These are phyloP conservation scores for Chlorella sp. DNA, from an alignment of 139 green algal species.

Conservation along the genomic window DNA sequence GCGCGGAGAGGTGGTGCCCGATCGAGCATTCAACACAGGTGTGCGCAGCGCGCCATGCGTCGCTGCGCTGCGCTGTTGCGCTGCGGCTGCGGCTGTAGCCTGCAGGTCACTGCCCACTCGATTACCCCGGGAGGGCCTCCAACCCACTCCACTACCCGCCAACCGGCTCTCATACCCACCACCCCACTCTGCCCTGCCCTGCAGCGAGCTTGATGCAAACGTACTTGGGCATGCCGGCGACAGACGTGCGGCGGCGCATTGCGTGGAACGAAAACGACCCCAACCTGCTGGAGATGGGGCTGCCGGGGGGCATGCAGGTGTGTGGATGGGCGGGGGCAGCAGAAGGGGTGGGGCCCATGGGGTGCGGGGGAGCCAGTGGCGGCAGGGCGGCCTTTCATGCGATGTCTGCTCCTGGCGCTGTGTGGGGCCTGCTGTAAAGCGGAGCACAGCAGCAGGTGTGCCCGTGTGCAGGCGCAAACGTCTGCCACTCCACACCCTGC, in stretches of 20 bases:
- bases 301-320: conserved; percentile 53
- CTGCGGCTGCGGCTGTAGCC: too few species aligned
- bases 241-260: conserved; percentile 56
- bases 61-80: too few species aligned
- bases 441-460: too few species aligned
- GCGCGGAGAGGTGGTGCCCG: conserved; percentile 69
- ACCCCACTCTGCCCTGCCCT: not conserved
- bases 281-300: conserved; percentile 67
- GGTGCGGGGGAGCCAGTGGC: not conserved
- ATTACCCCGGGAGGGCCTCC: too few species aligned
- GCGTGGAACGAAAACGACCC: conserved; percentile 77
- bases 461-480: too few species aligned
- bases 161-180: too few species aligned
- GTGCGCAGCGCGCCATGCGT: not conserved
- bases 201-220: conserved; percentile 62
- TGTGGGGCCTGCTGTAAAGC: too few species aligned
- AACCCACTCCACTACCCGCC: too few species aligned
- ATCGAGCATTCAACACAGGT: conserved; percentile 82
- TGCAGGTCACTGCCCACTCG: too few species aligned
- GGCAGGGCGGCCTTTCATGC: too few species aligned
- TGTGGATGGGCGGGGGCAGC: not conserved
- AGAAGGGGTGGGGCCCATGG: not conserved
- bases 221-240: conserved; percentile 53
- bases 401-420: not conserved
- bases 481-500: too few species aligned